phyloP scores from a whole-genome alignment of 83 land plant genomes.

The Diphasiastrum complanatum region DNA sequence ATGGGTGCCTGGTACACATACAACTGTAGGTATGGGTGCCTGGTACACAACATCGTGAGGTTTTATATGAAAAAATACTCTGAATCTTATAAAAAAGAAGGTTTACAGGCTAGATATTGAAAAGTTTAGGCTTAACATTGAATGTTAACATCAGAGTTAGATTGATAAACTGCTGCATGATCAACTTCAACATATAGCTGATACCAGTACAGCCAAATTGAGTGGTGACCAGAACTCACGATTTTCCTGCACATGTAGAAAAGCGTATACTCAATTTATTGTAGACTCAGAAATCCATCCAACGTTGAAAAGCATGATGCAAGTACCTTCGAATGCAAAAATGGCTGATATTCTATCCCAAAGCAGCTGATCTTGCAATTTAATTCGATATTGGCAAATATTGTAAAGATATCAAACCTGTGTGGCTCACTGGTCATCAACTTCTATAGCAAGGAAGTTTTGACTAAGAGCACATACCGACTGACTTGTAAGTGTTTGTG shows the following conservation, averaged over 20 bases:
- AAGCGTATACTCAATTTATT: background rate
- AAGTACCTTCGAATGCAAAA: background rate
- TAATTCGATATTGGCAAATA: background rate
- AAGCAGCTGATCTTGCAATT: too few relatives aligned
- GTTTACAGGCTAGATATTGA: too few relatives aligned
- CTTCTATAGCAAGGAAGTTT: background rate
- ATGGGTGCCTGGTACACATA: too few relatives aligned
- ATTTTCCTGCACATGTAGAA: conserved; percentile 57
- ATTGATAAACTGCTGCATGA: background rate
- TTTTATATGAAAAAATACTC: too few relatives aligned
- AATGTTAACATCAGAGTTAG: conserved; percentile 7
- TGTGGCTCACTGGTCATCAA: background rate
- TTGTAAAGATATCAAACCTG: background rate
- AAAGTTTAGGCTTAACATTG: too few relatives aligned
- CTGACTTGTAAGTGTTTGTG: conserved; percentile 84
- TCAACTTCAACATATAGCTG: background rate
- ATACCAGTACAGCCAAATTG: background rate
- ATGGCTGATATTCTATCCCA: too few relatives aligned
- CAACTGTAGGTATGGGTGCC: too few relatives aligned
- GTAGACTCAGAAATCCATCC: background rate
- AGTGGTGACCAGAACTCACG: conserved; percentile 47
- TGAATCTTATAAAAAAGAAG: too few relatives aligned
- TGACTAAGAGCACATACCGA: conserved; percentile 77
- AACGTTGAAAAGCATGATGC: background rate
- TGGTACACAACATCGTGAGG: too few relatives aligned